These are phyloP conservation scores for Penicillium desertorum DNA, from an alignment of 495 filamentous ascomycete species.

Conservation along the genomic window DNA sequence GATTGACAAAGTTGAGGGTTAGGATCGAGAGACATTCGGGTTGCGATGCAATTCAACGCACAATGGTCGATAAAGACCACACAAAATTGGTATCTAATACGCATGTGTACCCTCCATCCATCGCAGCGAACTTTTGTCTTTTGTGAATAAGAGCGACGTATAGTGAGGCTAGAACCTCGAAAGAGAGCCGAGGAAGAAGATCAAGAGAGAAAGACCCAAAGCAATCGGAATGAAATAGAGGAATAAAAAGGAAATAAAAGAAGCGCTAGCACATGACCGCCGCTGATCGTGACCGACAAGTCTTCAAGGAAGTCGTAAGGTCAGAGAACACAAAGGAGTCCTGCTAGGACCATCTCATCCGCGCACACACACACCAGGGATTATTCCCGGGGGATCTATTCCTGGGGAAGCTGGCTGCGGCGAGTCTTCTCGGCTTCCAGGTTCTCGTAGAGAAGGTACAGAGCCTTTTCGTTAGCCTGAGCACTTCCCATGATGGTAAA, in stretches of 20 bases:
- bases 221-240: constrained; percentile 33
- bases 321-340: constrained; percentile 31
- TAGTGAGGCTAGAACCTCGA: constrained; percentile 42
- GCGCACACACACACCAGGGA: constrained; percentile 23
- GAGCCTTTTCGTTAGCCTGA: constrained; percentile 87
- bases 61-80: constrained; percentile 20
- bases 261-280: constrained; percentile 36
- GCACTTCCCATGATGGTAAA: constrained; percentile 97
- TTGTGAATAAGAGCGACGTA: constrained; percentile 53
- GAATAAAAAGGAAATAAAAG: constrained; percentile 50
- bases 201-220: constrained; percentile 36
- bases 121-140: constrained; percentile 33
- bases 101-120: constrained; percentile 27
- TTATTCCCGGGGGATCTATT: constrained; percentile 42
- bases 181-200: constrained; percentile 50
- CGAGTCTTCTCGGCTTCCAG: constrained; percentile 98
- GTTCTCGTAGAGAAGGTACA: constrained; percentile 97
- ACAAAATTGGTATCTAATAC: constrained; percentile 33
- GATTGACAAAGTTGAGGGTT: constrained; percentile 9
- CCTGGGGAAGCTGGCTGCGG: constrained; percentile 76
- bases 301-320: constrained; percentile 38
- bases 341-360: constrained; percentile 20
- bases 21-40: constrained; percentile 7
- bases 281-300: constrained; percentile 40
- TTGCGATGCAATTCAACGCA: constrained; percentile 27